Percentiles rank a stretch among this genome's conserved stretches.
These are phyloP conservation scores for Ephemerocybe angulata DNA, from an alignment of 768 basidiomycete genomes.

Conservation along the genomic window DNA sequence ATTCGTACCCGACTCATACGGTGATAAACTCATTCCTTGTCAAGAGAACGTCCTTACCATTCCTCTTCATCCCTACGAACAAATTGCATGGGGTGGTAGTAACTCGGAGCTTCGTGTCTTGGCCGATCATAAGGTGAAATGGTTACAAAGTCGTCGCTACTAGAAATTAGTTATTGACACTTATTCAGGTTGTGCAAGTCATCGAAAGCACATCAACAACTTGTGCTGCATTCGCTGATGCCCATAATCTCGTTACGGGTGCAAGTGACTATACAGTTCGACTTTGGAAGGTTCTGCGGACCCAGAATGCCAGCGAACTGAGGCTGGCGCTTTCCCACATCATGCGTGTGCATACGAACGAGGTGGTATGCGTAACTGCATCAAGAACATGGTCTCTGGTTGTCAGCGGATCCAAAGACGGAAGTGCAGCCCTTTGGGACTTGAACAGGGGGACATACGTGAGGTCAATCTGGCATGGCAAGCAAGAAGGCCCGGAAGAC, in stretches of 20 bases:
- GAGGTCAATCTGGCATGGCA: constrained; percentile 71
- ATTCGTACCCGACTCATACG: constrained; percentile 55
- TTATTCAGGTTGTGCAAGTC: constrained; percentile 61
- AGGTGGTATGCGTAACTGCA: constrained; percentile 64
- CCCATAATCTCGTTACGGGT: constrained; percentile 71
- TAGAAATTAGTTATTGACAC: neutral
- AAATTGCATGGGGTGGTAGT: constrained; percentile 61
- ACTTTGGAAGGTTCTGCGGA: constrained; percentile 65
- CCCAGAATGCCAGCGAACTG: constrained; percentile 20
- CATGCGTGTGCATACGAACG: constrained; percentile 74
- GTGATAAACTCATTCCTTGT: constrained; percentile 60
- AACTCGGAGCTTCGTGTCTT: constrained; percentile 57
- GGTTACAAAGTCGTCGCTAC: no score
- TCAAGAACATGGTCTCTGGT: constrained; percentile 80
- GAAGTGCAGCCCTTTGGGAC: constrained; percentile 88
- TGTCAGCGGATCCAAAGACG: constrained; percentile 82
- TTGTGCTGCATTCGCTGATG: constrained; percentile 77
- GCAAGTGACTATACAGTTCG: constrained; percentile 79
- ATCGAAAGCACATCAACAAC: constrained; percentile 70
- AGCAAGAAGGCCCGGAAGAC: constrained; percentile 25
- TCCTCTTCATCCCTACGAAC: constrained; percentile 62
- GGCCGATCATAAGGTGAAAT: constrained; percentile 65
- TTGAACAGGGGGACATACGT: constrained; percentile 80
- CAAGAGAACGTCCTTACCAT: constrained; percentile 53
- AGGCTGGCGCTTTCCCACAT: constrained; percentile 54